Base-by-base conservation (phyloP, 2,329 filamentous ascomycete genomes). In the Neonectria neomacrospora region DNA sequence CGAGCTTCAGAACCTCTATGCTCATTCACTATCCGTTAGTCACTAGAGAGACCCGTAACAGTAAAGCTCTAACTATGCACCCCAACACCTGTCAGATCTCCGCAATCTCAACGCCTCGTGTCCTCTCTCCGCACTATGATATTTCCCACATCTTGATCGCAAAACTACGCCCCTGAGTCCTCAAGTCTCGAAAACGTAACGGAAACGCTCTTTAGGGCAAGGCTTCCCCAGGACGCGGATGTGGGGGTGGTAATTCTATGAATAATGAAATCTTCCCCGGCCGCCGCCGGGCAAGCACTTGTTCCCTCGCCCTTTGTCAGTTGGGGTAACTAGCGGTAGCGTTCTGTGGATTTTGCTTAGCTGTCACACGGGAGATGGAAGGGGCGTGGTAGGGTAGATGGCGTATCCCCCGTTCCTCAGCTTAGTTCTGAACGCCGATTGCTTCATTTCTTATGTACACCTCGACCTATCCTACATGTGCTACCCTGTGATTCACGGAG, bases 201-300 rank as follows among this genome's bases (percentile, higher is more conserved):
- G 22, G 11, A 54, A 45, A 54, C n/a, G 2, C 37, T 20, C 7
- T 18, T 9, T 9, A 9, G 22, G 14, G 18, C 5, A 44, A 22
- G 14, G 7, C 22, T 20, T 56, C 30, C 32, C 53, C 26, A 37
- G 26, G 34, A 14, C n/a, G 23, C n/a, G 5, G 18, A 16, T n/a
- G 14, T 44, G 39, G 3, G 39, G 53, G 53, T 28, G 28, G 14
- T 14, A 37, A n/a, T 16, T 39, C 42, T 9, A 48, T 56, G 20
- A 56, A 34, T 37, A 55, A 56, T 56, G 28, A 44, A 37, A 47
- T 37, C 18, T 39, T 44, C 18, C 18, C 18, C 53, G 41, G 42
- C 42, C 42, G 18, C 42, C 30, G 41, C 30, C 54, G 42, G 34
- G 42, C 42, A 45, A 45, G 16, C 9, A 54, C 6, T 16, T 7